Evolutionary conservation across 768 basidiomycete species (phyloP).

Genomic region (Leccinum fibrillosum): DNA sequence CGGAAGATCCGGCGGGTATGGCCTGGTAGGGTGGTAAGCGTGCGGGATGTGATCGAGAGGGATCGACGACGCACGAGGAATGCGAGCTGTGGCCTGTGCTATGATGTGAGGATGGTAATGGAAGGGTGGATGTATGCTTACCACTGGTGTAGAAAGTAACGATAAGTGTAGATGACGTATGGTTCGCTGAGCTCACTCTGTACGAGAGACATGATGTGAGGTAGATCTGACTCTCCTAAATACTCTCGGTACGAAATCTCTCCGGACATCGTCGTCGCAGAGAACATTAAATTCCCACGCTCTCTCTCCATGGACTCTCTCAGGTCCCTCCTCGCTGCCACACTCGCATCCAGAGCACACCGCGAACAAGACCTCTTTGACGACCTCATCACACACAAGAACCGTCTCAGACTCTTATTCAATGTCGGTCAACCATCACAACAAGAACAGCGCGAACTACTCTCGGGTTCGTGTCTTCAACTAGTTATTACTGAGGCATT

Average conservation of each 20-base stretch:
- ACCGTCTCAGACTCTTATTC: slow-evolving; percentile 59
- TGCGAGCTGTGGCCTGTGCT: slow-evolving; percentile 73
- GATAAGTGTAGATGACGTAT: slow-evolving; percentile 94
- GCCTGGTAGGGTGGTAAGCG: slow-evolving; percentile 15
- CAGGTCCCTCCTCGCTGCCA: slow-evolving; percentile 48
- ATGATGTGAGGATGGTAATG: too few relatives aligned
- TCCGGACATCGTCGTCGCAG: slow-evolving; percentile 33
- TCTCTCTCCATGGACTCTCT: slow-evolving; percentile 53
- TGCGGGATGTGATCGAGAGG: rapidly evolving
- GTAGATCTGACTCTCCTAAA: slow-evolving; percentile 71
- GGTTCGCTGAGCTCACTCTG: slow-evolving; percentile 94
- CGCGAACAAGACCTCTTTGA: slow-evolving; percentile 76
- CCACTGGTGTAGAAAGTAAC: slow-evolving; percentile 97
- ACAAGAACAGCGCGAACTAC: slow-evolving; percentile 69
- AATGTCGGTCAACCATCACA: slow-evolving; percentile 59
- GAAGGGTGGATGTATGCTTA: slow-evolving; percentile 27
- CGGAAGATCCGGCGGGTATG: slow-evolving; percentile 30
- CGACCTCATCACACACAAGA: slow-evolving; percentile 64
- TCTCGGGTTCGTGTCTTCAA: slow-evolving; percentile 48
- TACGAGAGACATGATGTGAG: slow-evolving; percentile 81
- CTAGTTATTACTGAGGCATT: background rate
- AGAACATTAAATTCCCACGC: background rate
- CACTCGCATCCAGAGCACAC: slow-evolving; percentile 45
- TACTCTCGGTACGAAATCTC: slow-evolving; percentile 62
- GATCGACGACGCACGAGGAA: slow-evolving; percentile 54